A percentile compares a stretch with the other conserved stretches of the same genome.
Evolutionary conservation across 148 eudicot species (phyloP).

Genomic region (Heliosperma pusillum): DNA sequence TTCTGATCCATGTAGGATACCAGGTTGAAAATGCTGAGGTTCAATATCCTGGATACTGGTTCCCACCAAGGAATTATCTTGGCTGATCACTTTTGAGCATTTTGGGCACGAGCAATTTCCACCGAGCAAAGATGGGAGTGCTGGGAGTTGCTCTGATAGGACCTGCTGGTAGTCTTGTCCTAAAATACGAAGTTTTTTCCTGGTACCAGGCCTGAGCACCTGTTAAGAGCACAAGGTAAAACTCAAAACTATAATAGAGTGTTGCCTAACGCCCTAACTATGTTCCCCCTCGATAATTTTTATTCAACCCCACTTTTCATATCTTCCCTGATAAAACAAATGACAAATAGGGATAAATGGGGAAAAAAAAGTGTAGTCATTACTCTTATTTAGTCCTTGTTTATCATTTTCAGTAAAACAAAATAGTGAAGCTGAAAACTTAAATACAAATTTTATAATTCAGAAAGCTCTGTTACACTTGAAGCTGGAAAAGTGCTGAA

Average conservation of each 20-base stretch:
- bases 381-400: no score
- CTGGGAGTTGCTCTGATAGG: conserved; percentile 39
- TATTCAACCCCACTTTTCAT: no score
- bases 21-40: conserved; percentile 18
- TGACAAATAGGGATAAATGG: no score
- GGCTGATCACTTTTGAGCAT: conserved; percentile 25
- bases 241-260: neutral
- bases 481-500: no score
- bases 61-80: conserved; percentile 17
- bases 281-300: no score
- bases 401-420: no score
- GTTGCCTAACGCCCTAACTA: no score
- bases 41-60: conserved; percentile 8
- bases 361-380: no score
- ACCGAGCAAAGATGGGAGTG: conserved; percentile 50
- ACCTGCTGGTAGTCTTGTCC: conserved; percentile 43
- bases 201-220: conserved; percentile 61
- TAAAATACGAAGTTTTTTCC: conserved; percentile 41
- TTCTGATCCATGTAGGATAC: neutral
- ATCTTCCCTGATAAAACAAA: no score
- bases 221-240: conserved; percentile 25
- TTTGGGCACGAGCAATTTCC: conserved; percentile 53
- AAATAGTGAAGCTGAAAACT: no score
- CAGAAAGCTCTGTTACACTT: no score
- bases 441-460: no score